Percentiles rank a stretch among this genome's conserved stretches.
These are phyloP conservation scores for Furcasterigmium furcatum DNA, from an alignment of 2,329 filamentous ascomycete genomes.

Conservation along the genomic window DNA sequence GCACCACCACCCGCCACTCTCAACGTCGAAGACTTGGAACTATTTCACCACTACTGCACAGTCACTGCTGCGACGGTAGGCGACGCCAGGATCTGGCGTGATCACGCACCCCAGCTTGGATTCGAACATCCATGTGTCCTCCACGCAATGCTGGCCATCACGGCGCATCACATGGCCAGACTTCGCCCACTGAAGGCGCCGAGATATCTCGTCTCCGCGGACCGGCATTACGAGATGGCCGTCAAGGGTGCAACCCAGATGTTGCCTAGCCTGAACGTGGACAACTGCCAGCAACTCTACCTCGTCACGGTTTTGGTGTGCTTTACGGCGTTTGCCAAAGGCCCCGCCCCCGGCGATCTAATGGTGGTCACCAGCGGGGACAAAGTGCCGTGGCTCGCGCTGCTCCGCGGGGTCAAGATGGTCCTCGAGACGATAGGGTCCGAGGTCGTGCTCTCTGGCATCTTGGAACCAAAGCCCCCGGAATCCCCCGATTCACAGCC, in stretches of 20 bases:
- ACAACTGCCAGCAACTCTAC: conserved; percentile 17
- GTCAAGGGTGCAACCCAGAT: conserved; percentile 14
- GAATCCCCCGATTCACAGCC: no score
- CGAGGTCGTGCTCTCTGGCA: conserved; percentile 10
- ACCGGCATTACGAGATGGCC: conserved; percentile 13
- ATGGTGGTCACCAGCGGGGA: conserved; percentile 12
- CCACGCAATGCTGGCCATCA: conserved; percentile 17
- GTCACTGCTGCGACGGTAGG: no score
- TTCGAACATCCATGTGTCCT: conserved; percentile 18
- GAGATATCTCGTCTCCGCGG: conserved; percentile 12
- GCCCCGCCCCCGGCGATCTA: conserved; percentile 11
- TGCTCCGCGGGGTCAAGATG: conserved; percentile 13
- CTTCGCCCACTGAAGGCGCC: conserved; percentile 1
- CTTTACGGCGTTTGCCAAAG: conserved; percentile 12
- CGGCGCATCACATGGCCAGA: conserved; percentile 16
- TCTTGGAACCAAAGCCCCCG: conserved; percentile 5
- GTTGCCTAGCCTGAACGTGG: conserved; percentile 11
- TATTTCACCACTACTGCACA: conserved; percentile 20
- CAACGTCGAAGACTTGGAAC: conserved; percentile 18
- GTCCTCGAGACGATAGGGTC: conserved; percentile 12
- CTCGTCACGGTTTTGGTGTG: conserved; percentile 17
- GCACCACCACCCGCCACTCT: conserved; percentile 1
- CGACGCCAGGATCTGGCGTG: conserved; percentile 13
- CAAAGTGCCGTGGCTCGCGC: conserved; percentile 14
- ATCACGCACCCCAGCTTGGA: conserved; percentile 16